A percentile compares a stretch with the other conserved stretches of the same genome.
Evolutionary conservation across 202 grass and related monocot species (phyloP).

Genomic region (Bolboschoenoplectus hybrid): DNA sequence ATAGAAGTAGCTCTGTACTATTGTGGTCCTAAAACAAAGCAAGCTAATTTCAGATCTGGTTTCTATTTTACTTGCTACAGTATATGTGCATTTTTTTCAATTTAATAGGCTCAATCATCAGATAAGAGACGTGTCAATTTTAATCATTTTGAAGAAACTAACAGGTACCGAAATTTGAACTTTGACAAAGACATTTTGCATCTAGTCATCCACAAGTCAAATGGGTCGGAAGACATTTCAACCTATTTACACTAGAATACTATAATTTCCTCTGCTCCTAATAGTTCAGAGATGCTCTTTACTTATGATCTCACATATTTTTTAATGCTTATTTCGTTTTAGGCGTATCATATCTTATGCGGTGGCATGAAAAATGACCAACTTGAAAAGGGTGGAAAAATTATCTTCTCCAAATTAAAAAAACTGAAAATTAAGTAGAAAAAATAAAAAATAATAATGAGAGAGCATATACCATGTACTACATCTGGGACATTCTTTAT

Average conservation of each 20-base stretch:
- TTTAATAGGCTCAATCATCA: not conserved
- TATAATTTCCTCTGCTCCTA: not conserved
- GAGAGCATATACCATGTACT: not conserved
- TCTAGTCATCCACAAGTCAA: not conserved
- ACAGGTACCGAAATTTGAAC: not conserved
- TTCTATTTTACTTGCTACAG: not conserved
- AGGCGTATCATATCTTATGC: not conserved
- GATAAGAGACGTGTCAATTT: not conserved
- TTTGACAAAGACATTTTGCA: slow-evolving; percentile 9
- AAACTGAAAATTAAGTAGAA: not conserved
- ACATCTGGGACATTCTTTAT: not conserved
- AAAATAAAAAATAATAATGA: not conserved
- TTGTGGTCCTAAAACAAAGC: not conserved
- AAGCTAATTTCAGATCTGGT: not conserved
- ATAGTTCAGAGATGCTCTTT: not conserved
- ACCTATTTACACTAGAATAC: not conserved
- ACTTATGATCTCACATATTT: slow-evolving; percentile 8
- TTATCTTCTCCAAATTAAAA: not conserved
- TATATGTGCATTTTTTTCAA: not conserved
- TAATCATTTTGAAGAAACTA: not conserved
- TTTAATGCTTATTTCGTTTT: not conserved
- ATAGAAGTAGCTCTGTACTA: not conserved
- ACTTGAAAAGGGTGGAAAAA: not conserved
- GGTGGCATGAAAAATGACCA: not conserved
- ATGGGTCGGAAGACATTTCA: not conserved